A percentile compares a stretch with the other conserved stretches of the same genome.
These are phyloP conservation scores for Vicia sativa DNA, from an alignment of 306 rosid genomes.

Conservation along the genomic window DNA sequence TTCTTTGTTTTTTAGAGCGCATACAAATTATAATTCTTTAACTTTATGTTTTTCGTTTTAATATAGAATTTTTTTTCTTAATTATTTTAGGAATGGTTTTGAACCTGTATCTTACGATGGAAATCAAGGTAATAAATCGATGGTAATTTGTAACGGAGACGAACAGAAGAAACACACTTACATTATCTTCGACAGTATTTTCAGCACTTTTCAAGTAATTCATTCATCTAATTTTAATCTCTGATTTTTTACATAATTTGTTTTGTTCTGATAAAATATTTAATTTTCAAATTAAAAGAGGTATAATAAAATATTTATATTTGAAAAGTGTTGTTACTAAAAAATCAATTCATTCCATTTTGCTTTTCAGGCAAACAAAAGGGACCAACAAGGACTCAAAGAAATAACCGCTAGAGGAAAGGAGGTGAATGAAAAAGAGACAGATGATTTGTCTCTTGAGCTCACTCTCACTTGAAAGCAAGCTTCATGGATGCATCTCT, in stretches of 20 bases:
- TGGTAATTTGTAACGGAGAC: slow-evolving; percentile 22
- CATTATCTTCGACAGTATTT: slow-evolving; percentile 61
- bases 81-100: slow-evolving; percentile 47
- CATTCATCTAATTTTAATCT: background rate
- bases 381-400: background rate
- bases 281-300: too few species aligned
- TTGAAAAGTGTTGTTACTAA: background rate
- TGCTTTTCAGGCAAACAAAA: background rate
- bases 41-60: too few species aligned
- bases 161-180: slow-evolving; percentile 53
- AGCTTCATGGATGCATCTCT: too few species aligned
- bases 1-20: background rate
- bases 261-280: too few species aligned
- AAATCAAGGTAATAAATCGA: slow-evolving; percentile 30
- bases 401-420: background rate
- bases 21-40: background rate
- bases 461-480: too few species aligned
- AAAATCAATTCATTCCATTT: background rate
- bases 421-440: background rate
- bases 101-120: slow-evolving; percentile 34
- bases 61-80: background rate
- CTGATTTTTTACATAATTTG: background rate
- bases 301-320: too few species aligned
- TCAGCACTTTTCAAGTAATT: slow-evolving; percentile 2
- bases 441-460: background rate